Evolutionary conservation across 2,329 filamentous ascomycete genomes (phyloP).

Genomic region (Mycocentrospora acerina): DNA sequence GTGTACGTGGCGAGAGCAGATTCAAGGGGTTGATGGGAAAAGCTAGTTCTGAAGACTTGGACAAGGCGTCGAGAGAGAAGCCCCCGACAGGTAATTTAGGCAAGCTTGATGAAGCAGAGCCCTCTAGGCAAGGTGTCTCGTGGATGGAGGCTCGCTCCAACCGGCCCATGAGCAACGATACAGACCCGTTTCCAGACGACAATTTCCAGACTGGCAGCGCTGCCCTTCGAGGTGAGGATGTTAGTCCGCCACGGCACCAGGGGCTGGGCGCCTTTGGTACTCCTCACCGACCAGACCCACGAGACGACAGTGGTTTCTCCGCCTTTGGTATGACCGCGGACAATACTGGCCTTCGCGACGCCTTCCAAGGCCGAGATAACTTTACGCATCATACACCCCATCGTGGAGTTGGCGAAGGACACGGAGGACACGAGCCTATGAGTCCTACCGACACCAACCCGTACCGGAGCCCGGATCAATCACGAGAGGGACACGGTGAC

Average conservation of each 20-base stretch:
- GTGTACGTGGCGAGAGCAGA: slow-evolving; percentile 73
- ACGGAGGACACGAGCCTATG: slow-evolving; percentile 64
- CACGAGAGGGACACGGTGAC: slow-evolving; percentile 65
- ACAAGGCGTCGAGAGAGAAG: slow-evolving; percentile 56
- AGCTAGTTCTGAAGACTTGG: slow-evolving; percentile 68
- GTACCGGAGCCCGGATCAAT: slow-evolving; percentile 84
- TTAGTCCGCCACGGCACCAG: slow-evolving; percentile 55
- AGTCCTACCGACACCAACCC: slow-evolving; percentile 97
- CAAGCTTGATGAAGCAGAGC: slow-evolving; percentile 55
- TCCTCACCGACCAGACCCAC: slow-evolving; percentile 50
- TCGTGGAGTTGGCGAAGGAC: slow-evolving; percentile 40
- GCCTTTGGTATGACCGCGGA: slow-evolving; percentile 63
- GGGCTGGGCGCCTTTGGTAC: slow-evolving; percentile 47
- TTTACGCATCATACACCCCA: slow-evolving; percentile 58
- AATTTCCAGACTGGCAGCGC: slow-evolving; percentile 67
- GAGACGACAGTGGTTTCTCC: slow-evolving; percentile 61
- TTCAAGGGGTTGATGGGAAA: slow-evolving; percentile 84
- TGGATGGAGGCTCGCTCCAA: slow-evolving; percentile 53
- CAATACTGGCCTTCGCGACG: slow-evolving; percentile 58
- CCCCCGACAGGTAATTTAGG: slow-evolving; percentile 55
- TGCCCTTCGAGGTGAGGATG: slow-evolving; percentile 74
- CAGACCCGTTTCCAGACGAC: slow-evolving; percentile 72
- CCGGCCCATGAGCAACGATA: slow-evolving; percentile 61
- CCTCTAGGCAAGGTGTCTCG: slow-evolving; percentile 50
- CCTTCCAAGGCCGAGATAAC: slow-evolving; percentile 60